Conservation (phyloP, 2,329 filamentous ascomycete genomes). For the Metarhizium guizhouense region DNA sequence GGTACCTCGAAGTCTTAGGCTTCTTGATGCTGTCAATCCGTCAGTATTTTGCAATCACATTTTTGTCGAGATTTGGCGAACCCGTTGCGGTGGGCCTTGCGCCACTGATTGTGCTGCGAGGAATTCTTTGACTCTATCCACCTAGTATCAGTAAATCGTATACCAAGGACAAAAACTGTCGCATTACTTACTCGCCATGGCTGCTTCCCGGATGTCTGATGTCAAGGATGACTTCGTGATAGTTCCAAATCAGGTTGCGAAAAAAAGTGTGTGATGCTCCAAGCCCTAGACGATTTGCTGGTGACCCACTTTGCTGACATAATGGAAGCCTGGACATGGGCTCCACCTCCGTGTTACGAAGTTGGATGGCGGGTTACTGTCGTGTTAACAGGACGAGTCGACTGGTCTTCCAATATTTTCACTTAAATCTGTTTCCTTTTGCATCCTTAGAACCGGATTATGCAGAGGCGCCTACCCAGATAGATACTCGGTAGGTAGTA, state of each 20-base stretch:
- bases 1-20: constrained; percentile 98
- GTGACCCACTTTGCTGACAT: constrained; percentile 3
- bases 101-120: constrained; percentile 96
- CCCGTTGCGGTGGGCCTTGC: constrained; percentile 99
- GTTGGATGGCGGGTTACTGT: too few species aligned
- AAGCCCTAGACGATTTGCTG: constrained; percentile 15
- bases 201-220: constrained; percentile 3
- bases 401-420: too few species aligned
- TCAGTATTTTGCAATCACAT: constrained; percentile 7
- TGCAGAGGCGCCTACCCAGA: too few species aligned
- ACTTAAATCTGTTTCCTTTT: too few species aligned
- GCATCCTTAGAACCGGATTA: too few species aligned
- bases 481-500: too few species aligned
- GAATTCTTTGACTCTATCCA: constrained; percentile 96
- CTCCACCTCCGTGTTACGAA: too few species aligned
- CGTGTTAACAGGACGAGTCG: too few species aligned
- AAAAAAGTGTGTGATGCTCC: constrained; percentile 5
- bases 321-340: background rate
- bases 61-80: constrained; percentile 39
- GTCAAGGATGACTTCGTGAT: background rate
- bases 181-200: constrained; percentile 7
- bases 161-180: background rate
- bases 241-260: background rate
- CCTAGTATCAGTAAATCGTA: background rate
- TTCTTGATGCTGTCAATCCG: constrained; percentile 81